A percentile compares a stretch with the other conserved stretches of the same genome.
Conservation (phyloP, 2,329 filamentous ascomycete species). For the Clonostachys solani region DNA sequence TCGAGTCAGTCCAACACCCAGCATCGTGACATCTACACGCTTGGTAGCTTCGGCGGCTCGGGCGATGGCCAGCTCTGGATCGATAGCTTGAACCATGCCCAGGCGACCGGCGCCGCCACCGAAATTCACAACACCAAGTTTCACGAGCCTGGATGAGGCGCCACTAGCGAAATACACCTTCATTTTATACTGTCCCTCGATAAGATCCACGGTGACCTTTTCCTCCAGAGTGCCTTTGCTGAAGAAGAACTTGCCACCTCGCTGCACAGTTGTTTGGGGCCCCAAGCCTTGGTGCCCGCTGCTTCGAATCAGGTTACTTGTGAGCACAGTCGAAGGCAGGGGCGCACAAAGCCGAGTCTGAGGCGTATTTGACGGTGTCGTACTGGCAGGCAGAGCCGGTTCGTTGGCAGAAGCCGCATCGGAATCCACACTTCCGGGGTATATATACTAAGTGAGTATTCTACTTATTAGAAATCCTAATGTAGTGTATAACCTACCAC, state of each 20-base stretch:
- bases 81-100: slow-evolving; percentile 4
- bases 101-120: slow-evolving; percentile 8
- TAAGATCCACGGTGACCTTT: slow-evolving; percentile 55
- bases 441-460: too few species aligned
- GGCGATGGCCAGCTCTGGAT: slow-evolving; percentile 4
- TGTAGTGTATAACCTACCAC: too few species aligned
- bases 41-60: slow-evolving; percentile 31
- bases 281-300: neutral
- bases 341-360: slow-evolving; percentile 22
- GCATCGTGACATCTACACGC: slow-evolving; percentile 50
- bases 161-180: slow-evolving; percentile 57
- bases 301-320: neutral
- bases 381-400: slow-evolving; percentile 28
- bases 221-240: slow-evolving; percentile 24
- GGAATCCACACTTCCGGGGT: too few species aligned
- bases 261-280: slow-evolving; percentile 38
- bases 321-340: neutral
- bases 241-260: slow-evolving; percentile 26
- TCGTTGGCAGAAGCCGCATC: slow-evolving; percentile 25
- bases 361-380: slow-evolving; percentile 31
- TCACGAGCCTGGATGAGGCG: slow-evolving; percentile 4
- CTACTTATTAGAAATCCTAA: too few species aligned
- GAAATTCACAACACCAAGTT: slow-evolving; percentile 5
- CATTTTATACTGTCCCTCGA: slow-evolving; percentile 56
- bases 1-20: slow-evolving; percentile 47